These are phyloP conservation scores for Phytophthora hybrid DNA, from an alignment of 352 stramenopile genomes.

Conservation along the genomic window DNA sequence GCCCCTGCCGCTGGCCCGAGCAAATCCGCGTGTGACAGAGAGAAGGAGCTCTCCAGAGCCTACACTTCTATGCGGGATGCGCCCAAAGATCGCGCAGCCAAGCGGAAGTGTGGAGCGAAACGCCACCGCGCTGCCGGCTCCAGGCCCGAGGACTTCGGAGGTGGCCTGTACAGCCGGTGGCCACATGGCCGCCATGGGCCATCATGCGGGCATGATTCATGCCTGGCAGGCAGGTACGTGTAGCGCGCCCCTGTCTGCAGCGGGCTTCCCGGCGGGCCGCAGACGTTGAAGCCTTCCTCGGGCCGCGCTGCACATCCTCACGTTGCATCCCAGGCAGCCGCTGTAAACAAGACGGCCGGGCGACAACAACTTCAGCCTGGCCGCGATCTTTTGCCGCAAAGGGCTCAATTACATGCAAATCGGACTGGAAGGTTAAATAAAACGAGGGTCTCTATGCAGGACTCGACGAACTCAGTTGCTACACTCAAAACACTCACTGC, in stretches of 20 bases:
- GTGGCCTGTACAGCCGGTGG: no score
- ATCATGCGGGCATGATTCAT: no score
- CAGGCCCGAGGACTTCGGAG: no score
- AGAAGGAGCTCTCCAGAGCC: constrained; percentile 22
- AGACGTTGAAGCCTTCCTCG: constrained; percentile 20
- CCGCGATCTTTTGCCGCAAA: constrained; percentile 9
- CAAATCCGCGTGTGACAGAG: background rate
- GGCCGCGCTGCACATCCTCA: constrained; percentile 14
- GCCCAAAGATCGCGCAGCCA: constrained; percentile 21
- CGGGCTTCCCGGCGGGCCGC: background rate
- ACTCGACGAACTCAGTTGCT: constrained; percentile 8
- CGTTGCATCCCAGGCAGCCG: constrained; percentile 24
- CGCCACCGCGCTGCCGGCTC: background rate
- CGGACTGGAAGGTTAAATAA: constrained; percentile 21
- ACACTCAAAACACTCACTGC: constrained; percentile 4
- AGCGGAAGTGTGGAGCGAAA: constrained; percentile 12
- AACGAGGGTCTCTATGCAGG: constrained; percentile 14
- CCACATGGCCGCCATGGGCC: no score
- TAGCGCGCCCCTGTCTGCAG: constrained; percentile 10
- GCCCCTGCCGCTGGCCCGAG: no score
- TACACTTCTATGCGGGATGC: constrained; percentile 36
- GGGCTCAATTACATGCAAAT: constrained; percentile 10
- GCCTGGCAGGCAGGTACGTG: no score
- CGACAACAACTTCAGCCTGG: background rate
- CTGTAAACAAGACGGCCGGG: constrained; percentile 19